Base-by-base conservation (phyloP, 1,139 yeast genomes). In the Suhomyces atakaporum region DNA sequence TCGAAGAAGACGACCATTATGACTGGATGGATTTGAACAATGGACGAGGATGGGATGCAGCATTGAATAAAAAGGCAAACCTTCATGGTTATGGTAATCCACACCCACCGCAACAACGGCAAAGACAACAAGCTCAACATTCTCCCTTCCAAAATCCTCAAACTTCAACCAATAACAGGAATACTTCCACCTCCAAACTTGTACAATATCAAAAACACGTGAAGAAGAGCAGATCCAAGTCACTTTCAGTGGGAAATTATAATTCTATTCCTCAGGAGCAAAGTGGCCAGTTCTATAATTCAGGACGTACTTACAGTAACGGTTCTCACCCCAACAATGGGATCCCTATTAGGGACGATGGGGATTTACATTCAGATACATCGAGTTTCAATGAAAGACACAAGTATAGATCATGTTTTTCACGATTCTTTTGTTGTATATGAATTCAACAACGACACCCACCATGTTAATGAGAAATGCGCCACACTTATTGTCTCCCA, bases 21-120 rank as follows among this genome's bases (percentile, higher is more conserved):
- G 94, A 84, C 57, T 84, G 94, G 94, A 83, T 84, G 90, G 81
- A 81, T 50, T 64, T 84, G 48, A 84, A 84, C 53, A 81, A 81
- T 31, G 94, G 94, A 36, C 76, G 77, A 54, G 94, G 94, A 27
- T 84, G 92, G 92, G 94, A 84, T 62, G 77, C 84, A 18, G 68
- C 84, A 5, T 77, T 84, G 46, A 84, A 84, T 57, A 84, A 83
- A 56, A 84, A 84, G 58, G 88, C 92, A 39, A 84, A 84, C 50
- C 62, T 84, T 43, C 92, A 84, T 60, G 94, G 94, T 9, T 84
- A 84, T 56, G 87, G 87, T 4, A 80, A 80, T 49, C 86, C 86
- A 24, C 79, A 75, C 45, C 85, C 85, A 15, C 80, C 84, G 25
- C 67, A 61, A 51, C 43, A 43, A 15, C 56, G 65, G 46, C 69